These are phyloP conservation scores for Petunia axillaris DNA, from an alignment of 257 asterid genomes.

Conservation along the genomic window DNA sequence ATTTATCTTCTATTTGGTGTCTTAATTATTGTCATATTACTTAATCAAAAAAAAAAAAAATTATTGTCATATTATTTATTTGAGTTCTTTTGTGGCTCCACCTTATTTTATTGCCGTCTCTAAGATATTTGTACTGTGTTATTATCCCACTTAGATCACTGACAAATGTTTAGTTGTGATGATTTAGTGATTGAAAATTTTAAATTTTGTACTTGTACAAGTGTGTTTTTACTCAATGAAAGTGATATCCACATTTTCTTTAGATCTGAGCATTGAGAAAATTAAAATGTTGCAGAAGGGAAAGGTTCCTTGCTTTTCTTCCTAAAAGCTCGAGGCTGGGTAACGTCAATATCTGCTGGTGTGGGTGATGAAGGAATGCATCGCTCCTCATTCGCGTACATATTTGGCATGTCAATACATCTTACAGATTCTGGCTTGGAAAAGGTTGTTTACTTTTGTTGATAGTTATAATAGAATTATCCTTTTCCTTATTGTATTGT, in stretches of 20 bases:
- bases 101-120: neutral
- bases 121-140: neutral
- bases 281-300: slow-evolving; percentile 73
- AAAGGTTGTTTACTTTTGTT: slow-evolving; percentile 51
- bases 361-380: slow-evolving; percentile 93
- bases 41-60: neutral
- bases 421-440: slow-evolving; percentile 89
- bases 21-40: neutral
- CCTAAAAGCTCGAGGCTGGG: slow-evolving; percentile 89
- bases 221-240: neutral
- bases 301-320: slow-evolving; percentile 85
- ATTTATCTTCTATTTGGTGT: slow-evolving; percentile 13
- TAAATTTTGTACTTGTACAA: slow-evolving; percentile 4
- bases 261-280: slow-evolving; percentile 5
- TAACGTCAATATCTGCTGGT: slow-evolving; percentile 90
- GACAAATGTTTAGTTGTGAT: neutral
- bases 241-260: neutral
- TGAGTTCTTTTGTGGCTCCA: slow-evolving; percentile 16
- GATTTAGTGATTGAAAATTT: neutral
- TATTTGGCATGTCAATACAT: slow-evolving; percentile 90
- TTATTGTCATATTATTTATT: neutral
- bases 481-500: too few relatives aligned
- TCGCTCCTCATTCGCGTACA: slow-evolving; percentile 78
- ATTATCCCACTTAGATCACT: slow-evolving; percentile 15
- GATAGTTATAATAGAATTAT: too few relatives aligned